Evolutionary conservation across 2,329 filamentous ascomycete genomes (phyloP).

Genomic region (Beauveria pseudobassiana): DNA sequence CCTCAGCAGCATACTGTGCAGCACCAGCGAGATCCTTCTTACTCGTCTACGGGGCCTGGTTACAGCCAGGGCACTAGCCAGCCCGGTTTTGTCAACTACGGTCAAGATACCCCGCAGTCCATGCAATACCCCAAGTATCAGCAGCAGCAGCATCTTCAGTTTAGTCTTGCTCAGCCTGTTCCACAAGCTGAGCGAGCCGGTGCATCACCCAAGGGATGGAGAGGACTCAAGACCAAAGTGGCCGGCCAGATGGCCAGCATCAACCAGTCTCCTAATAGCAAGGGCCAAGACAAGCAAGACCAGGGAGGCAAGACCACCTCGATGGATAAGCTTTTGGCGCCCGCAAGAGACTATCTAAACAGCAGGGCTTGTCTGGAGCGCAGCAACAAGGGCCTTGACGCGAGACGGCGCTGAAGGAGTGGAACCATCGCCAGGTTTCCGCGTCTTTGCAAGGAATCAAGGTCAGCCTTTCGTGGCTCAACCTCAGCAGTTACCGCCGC

Average conservation of each 20-base stretch:
- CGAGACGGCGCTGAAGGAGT: not conserved
- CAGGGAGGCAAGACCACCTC: conserved; percentile 12
- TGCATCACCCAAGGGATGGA: conserved; percentile 22
- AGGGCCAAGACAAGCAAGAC: conserved; percentile 1
- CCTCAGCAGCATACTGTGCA: not conserved
- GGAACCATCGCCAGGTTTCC: not conserved
- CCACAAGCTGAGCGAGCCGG: not conserved
- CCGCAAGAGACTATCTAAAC: conserved; percentile 26
- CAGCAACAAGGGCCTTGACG: conserved; percentile 1
- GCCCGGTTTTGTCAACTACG: not conserved
- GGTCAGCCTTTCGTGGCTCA: not conserved
- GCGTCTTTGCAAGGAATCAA: not conserved
- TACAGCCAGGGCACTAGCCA: not conserved
- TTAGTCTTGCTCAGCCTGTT: not conserved
- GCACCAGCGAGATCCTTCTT: not conserved
- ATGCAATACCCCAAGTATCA: not conserved
- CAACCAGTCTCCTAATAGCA: conserved; percentile 1
- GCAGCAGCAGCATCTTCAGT: not conserved
- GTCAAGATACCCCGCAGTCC: not conserved
- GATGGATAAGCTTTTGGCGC: conserved; percentile 24
- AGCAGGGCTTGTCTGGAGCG: conserved; percentile 13
- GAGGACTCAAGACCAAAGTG: conserved; percentile 25
- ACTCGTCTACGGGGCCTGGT: not conserved
- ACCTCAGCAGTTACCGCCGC: not conserved
- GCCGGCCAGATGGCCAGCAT: conserved; percentile 21